phyloP scores from a whole-genome alignment of 1,284 basidiomycete genomes.

The Malassezia restricta region DNA sequence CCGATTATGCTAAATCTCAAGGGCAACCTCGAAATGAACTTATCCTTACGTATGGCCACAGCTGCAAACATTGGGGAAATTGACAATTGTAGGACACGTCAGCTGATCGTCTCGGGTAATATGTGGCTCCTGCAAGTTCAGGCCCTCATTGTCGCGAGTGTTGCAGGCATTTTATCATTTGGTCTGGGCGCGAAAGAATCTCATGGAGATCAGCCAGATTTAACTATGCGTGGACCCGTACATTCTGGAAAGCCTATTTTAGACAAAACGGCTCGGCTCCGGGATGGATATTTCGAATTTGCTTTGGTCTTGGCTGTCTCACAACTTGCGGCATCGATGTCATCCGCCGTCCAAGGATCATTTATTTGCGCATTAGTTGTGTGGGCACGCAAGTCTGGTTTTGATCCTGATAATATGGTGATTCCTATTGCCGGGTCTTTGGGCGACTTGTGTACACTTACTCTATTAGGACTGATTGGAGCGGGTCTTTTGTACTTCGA shows the following conservation, averaged over 20 bases:
- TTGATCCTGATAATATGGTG: conserved; percentile 90
- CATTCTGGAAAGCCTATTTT: conserved; percentile 22
- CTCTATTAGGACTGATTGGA: conserved; percentile 45
- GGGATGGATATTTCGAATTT: conserved; percentile 52
- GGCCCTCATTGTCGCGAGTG: conserved; percentile 73
- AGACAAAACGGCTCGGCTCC: conserved; percentile 33
- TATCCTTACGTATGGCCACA: conserved; percentile 50
- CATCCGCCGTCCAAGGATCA: conserved; percentile 67
- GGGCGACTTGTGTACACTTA: conserved; percentile 76
- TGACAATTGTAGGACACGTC: conserved; percentile 59
- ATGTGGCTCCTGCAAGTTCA: conserved; percentile 81
- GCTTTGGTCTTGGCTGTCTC: conserved; percentile 75
- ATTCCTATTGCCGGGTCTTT: conserved; percentile 83
- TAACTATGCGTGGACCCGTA: conserved; percentile 16
- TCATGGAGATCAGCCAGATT: not conserved
- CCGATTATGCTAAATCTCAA: conserved; percentile 91
- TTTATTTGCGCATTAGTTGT: conserved; percentile 85
- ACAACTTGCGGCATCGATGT: conserved; percentile 74
- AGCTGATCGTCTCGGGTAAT: conserved; percentile 66
- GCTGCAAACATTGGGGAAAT: conserved; percentile 69
- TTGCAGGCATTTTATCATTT: conserved; percentile 71
- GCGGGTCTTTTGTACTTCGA: conserved; percentile 43
- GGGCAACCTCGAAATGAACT: conserved; percentile 91
- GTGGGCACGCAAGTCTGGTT: conserved; percentile 60
- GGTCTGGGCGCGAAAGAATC: conserved; percentile 52